These are phyloP conservation scores for Cadophora sp. DNA, from an alignment of 2,329 filamentous ascomycete species.

Conservation along the genomic window DNA sequence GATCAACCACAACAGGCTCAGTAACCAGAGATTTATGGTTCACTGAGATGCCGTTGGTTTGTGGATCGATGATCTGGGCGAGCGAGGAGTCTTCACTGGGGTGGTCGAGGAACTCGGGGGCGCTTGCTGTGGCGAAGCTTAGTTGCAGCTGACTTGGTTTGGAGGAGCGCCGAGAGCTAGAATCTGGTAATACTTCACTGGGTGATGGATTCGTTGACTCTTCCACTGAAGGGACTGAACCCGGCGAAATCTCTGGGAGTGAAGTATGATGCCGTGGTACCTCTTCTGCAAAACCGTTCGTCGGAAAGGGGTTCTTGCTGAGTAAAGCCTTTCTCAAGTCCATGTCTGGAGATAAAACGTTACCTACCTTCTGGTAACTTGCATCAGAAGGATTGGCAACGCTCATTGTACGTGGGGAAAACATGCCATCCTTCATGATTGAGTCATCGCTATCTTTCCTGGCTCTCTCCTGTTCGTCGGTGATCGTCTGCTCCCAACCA, in stretches of 20 bases:
- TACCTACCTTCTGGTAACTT: conserved; percentile 36
- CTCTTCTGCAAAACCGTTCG: conserved; percentile 34
- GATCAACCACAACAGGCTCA: conserved; percentile 38
- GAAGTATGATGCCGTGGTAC: conserved; percentile 28
- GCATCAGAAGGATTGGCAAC: conserved; percentile 39
- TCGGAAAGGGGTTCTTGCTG: conserved; percentile 35
- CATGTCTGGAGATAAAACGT: conserved; percentile 31
- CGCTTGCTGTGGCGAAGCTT: conserved; percentile 39
- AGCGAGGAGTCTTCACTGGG: conserved; percentile 14
- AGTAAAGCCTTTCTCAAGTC: conserved; percentile 37
- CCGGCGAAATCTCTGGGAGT: conserved; percentile 29
- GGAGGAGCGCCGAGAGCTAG: conserved; percentile 36
- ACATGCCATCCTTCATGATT: conserved; percentile 41
- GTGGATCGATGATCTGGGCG: conserved; percentile 7
- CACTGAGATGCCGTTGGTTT: conserved; percentile 2
- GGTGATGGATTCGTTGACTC: conserved; percentile 30
- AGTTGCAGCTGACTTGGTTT: conserved; percentile 46
- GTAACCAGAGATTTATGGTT: conserved; percentile 34
- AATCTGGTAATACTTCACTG: conserved; percentile 30
- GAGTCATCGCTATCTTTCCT: conserved; percentile 51
- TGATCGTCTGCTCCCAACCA: conserved; percentile 74
- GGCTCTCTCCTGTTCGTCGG: conserved; percentile 59
- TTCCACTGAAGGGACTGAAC: conserved; percentile 8
- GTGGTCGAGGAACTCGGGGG: conserved; percentile 30
- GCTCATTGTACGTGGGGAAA: conserved; percentile 44